A percentile compares a stretch with the other conserved stretches of the same genome.
Conservation (phyloP, 2,329 filamentous ascomycete species). For the Aspergillus oerlinghausenensis region DNA sequence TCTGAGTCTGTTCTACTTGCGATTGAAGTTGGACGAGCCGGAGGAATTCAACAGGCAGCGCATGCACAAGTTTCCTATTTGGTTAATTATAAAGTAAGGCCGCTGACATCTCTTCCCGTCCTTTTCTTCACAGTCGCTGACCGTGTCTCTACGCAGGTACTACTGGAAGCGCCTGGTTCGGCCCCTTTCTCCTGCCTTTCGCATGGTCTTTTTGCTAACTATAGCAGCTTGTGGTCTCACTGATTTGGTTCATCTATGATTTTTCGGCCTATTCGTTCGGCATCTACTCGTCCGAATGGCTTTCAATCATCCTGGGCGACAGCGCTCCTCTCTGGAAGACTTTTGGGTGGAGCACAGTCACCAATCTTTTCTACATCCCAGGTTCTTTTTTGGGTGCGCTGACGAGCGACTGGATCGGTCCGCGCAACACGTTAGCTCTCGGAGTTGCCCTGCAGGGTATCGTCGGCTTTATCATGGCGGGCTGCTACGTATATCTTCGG, state of each 20-base stretch:
- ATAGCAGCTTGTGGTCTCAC: conserved; percentile 53
- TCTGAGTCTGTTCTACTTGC: conserved; percentile 64
- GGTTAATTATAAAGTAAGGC: conserved; percentile 46
- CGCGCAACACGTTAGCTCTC: conserved; percentile 65
- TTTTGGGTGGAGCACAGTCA: conserved; percentile 84
- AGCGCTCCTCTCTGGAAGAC: conserved; percentile 64
- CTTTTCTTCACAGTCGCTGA: conserved; percentile 39
- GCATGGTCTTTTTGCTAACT: conserved; percentile 4
- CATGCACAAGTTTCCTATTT: conserved; percentile 58
- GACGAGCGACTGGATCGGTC: conserved; percentile 72
- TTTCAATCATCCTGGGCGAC: conserved; percentile 57
- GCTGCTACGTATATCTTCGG: conserved; percentile 67
- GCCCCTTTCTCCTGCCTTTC: neutral
- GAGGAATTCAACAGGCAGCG: conserved; percentile 69
- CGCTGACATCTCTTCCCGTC: conserved; percentile 18
- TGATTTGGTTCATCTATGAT: conserved; percentile 85
- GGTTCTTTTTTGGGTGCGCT: conserved; percentile 75
- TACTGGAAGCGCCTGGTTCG: conserved; percentile 67
- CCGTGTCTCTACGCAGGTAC: conserved; percentile 41
- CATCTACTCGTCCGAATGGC: conserved; percentile 69
- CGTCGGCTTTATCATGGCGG: conserved; percentile 86
- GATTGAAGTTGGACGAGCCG: conserved; percentile 70
- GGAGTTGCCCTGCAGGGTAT: conserved; percentile 70
- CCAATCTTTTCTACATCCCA: conserved; percentile 85
- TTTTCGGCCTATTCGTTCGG: conserved; percentile 82